Evolutionary conservation across 139 green algal species (phyloP).

Genomic region (Chlorella sorokiniana): DNA sequence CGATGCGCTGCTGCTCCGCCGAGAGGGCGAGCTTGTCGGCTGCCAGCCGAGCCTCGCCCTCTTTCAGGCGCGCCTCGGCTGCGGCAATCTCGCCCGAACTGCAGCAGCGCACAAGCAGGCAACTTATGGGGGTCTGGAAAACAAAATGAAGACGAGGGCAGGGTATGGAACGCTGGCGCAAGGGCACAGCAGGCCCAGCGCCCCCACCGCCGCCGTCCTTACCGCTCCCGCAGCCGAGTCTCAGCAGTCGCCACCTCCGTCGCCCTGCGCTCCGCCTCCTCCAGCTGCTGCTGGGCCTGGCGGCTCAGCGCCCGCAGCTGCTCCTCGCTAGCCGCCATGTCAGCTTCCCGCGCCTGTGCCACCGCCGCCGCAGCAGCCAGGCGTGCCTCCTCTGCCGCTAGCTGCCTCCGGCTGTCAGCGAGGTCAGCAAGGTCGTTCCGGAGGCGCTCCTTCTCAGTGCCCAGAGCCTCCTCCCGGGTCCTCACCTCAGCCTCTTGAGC

Average conservation of each 20-base stretch:
- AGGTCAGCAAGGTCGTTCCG: neutral
- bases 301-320: neutral
- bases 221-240: conserved; percentile 1
- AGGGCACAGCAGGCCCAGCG: too few species aligned
- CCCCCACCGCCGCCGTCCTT: neutral
- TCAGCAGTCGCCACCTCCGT: neutral
- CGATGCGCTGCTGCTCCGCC: neutral
- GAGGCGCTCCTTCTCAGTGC: conserved; percentile 24
- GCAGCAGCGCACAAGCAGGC: neutral
- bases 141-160: too few species aligned
- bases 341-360: conserved; percentile 3
- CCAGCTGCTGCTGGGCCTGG: conserved; percentile 11
- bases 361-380: neutral
- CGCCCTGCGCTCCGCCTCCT: neutral
- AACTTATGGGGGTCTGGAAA: neutral
- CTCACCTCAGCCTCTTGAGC: neutral
- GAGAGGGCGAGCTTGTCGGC: conserved; percentile 4
- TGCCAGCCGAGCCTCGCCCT: conserved; percentile 5
- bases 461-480: conserved; percentile 20
- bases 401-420: neutral
- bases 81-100: neutral
- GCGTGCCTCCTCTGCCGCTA: neutral
- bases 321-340: neutral
- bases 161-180: too few species aligned
- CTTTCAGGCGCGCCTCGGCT: conserved; percentile 1